A percentile compares a stretch with the other conserved stretches of the same genome.
phyloP scores from a whole-genome alignment of 805 yeast genomes.

The Ogataea pilisensis region DNA sequence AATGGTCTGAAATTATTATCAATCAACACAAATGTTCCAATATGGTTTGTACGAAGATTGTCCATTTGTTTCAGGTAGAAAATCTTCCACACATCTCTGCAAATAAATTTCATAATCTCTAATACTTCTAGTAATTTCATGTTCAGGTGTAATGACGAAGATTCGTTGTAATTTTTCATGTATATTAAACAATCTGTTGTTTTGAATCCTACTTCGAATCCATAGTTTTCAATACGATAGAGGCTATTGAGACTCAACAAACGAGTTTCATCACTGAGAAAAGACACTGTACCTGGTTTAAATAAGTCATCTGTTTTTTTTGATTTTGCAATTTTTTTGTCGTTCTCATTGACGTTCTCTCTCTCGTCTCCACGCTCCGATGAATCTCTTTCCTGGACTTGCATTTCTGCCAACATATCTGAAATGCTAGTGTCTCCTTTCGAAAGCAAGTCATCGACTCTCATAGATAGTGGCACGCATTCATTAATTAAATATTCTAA shows the following conservation, averaged over 20 bases:
- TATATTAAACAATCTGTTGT: constrained; percentile 27
- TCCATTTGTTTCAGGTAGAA: constrained; percentile 86
- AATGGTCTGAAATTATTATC: constrained; percentile 62
- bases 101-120: constrained; percentile 85
- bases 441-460: constrained; percentile 50
- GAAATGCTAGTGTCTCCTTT: constrained; percentile 18
- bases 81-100: constrained; percentile 86
- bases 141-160: constrained; percentile 10
- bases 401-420: constrained; percentile 10
- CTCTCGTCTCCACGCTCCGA: neutral
- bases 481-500: constrained; percentile 70
- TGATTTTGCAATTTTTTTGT: constrained; percentile 11
- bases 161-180: constrained; percentile 17
- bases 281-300: constrained; percentile 37
- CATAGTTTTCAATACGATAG: constrained; percentile 62
- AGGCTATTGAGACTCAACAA: constrained; percentile 46
- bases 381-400: neutral
- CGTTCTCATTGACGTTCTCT: constrained; percentile 3
- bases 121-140: constrained; percentile 53
- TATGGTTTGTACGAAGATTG: constrained; percentile 85
- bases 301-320: constrained; percentile 10
- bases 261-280: constrained; percentile 32
- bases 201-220: constrained; percentile 45
- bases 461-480: constrained; percentile 65
- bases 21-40: constrained; percentile 76